Evolutionary conservation across 1,284 basidiomycete genomes (phyloP), one percentile per base, ranked within the genome.

Genomic region (Microbotryomycetes sp.): DNA sequence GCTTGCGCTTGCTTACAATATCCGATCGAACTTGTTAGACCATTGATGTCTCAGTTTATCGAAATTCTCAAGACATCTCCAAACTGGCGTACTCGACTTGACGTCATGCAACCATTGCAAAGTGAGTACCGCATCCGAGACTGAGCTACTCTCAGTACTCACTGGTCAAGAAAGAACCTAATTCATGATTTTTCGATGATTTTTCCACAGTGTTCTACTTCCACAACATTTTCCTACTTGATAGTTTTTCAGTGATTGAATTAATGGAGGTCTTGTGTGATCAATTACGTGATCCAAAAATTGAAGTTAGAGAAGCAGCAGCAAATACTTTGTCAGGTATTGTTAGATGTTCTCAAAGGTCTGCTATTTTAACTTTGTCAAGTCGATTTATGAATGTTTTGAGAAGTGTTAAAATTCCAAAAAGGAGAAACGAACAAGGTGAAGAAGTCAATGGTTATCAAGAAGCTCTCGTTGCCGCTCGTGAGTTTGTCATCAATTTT

Each of bases 251-350:
- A 28, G 50, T 68, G 25, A 36, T 64, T 54, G 64, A 72, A 51
- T 52, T 69, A 22, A 56, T 72, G 31, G 70, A 78, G 68, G 73
- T 74, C 32, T 79, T 94, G 52, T 81, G 90, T 29, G 84, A 86
- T 54, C 92, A 92, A 74, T 79, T 97, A 54, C 81, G 83, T 28
- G 92, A 97, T 74, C 87, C 89, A 73, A 94, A 94, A 63, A 86
- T 93, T 56, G 92, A 97, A 78, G 92, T 97, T 30, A 83, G 92
- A 63, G 89, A 92, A 75, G 92, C 89, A 81, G 89, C 91, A n/a
- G 89, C 89, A 4, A 86, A 86, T 6, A 88, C 90, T 47, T 79
- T 98, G 32, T 88, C 89, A 22, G 89, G 91, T 23, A 86, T 98
- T 68, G 83, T 98, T 42, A 83, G 94, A 66, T 96, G 92, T 73